phyloP scores from a whole-genome alignment of 306 rosid genomes.

The peach (Prunus persica) region DNA sequence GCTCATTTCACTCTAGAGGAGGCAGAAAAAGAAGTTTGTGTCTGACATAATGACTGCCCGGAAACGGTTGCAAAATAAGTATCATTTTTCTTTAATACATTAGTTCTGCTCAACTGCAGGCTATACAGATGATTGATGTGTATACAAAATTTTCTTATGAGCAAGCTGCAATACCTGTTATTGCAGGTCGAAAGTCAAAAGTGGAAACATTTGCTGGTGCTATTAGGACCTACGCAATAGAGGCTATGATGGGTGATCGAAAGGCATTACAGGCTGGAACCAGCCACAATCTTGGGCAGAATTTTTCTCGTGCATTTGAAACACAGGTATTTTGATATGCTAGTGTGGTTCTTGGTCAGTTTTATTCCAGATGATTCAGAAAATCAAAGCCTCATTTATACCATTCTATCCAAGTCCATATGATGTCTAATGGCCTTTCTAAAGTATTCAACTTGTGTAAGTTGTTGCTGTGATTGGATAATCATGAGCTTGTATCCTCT shows the following conservation, averaged over 20 bases:
- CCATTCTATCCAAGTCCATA: background rate
- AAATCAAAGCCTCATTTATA: background rate
- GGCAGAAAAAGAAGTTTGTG: slow-evolving; percentile 83
- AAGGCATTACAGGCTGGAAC: slow-evolving; percentile 98
- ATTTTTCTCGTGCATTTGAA: slow-evolving; percentile 84
- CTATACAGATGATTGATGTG: slow-evolving; percentile 85
- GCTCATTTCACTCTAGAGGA: slow-evolving; percentile 82
- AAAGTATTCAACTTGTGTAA: background rate
- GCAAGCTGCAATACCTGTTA: slow-evolving; percentile 91
- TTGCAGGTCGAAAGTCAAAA: slow-evolving; percentile 88
- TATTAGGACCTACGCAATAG: slow-evolving; percentile 77
- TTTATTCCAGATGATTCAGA: background rate
- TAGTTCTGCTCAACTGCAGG: slow-evolving; percentile 58
- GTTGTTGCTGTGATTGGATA: background rate
- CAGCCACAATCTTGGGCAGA: slow-evolving; percentile 96
- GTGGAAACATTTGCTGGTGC: slow-evolving; percentile 97
- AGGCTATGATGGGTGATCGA: slow-evolving; percentile 96
- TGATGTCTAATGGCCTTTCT: background rate
- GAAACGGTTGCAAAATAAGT: background rate
- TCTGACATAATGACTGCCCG: slow-evolving; percentile 22
- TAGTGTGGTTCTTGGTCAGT: background rate
- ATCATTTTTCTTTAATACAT: slow-evolving; percentile 13
- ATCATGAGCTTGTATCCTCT: background rate
- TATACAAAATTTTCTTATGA: slow-evolving; percentile 84
- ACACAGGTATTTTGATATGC: slow-evolving; percentile 57